Base-by-base conservation (phyloP, 768 basidiomycete genomes). In the Termitomyces sp. region DNA sequence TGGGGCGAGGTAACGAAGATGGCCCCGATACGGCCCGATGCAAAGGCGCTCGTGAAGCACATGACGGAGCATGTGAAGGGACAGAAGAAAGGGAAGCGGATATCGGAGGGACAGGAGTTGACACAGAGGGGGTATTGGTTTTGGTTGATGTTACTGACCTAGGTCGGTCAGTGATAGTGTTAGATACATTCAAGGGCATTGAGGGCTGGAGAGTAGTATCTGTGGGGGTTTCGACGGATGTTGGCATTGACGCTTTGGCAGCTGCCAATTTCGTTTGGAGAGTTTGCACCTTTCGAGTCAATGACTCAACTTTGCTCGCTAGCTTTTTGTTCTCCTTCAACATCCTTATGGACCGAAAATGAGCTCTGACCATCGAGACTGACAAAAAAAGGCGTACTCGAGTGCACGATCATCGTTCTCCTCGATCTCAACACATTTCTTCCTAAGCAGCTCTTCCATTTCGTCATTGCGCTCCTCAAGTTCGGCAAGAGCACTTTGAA, bases 301-400 rank as follows among this genome's bases (percentile, higher is more conserved):
- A 74, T 10, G 80, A 75, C 56, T 92, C 90, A 40, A 90, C 83
- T 70, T 87, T 91, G 57, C 72, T 74, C 3, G 74, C 74, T 26
- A 92, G 75, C 63, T 87, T 90, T 75, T 90, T 92, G 73, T 89
- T 91, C 61, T 87, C 85, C 70, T 90, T 92, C 61, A 89, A 68
- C 68, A 89, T 82, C 63, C 90, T 92, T 63, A 22, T 22, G 33
- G 35, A 38, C 32, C 46, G n/a, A 16, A 36, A 35, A 35, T 62
- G 18, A 61, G 16, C 13, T 18, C 18, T 57, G 60, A 53, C 62
- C 26, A 49, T 57, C 38, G 55, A 44, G 46, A 43, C 49, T 35
- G 42, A 36, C 44, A 53, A 28, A 63, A 63, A 50, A 52, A 50
- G 42, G 77, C 87, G 63, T 71, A 92, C 90, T 87, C 87, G 59